Conservation (phyloP, 1,284 basidiomycete genomes). For the Volvariella surrecta region DNA sequence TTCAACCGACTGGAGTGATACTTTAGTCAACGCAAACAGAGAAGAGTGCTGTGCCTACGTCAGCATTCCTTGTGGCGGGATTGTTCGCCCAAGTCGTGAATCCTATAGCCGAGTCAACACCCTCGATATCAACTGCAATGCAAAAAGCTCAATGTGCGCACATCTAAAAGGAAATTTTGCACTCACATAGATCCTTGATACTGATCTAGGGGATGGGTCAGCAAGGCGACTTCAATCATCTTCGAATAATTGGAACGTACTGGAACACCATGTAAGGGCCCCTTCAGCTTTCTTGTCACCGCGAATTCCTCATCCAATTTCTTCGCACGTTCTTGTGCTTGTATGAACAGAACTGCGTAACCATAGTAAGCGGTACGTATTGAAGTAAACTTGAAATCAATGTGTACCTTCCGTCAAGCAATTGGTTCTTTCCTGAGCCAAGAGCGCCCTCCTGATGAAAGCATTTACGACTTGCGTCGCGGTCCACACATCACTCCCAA, state of each 20-base stretch:
- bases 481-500: too few species aligned
- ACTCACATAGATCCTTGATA: constrained; percentile 55
- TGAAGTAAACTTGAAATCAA: too few species aligned
- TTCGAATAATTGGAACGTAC: too few species aligned
- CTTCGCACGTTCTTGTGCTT: constrained; percentile 54
- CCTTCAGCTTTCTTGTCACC: constrained; percentile 43
- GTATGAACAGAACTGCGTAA: constrained; percentile 54
- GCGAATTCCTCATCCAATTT: constrained; percentile 63
- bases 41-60: constrained; percentile 45
- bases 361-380: not conserved
- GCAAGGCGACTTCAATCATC: too few species aligned
- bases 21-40: too few species aligned
- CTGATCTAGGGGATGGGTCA: too few species aligned
- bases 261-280: constrained; percentile 72
- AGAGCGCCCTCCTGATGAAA: constrained; percentile 58
- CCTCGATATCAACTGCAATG: constrained; percentile 47
- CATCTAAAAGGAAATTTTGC: not conserved
- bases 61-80: constrained; percentile 47
- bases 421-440: constrained; percentile 63
- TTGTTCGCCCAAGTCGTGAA: constrained; percentile 62
- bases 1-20: constrained; percentile 28
- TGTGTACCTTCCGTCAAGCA: constrained; percentile 72
- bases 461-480: constrained; percentile 67
- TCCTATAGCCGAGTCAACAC: constrained; percentile 67
- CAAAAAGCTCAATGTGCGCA: constrained; percentile 6